A percentile compares a stretch with the other conserved stretches of the same genome.
These are phyloP conservation scores for Gyromitra esculenta DNA, from an alignment of 2,329 filamentous ascomycete genomes.

Conservation along the genomic window DNA sequence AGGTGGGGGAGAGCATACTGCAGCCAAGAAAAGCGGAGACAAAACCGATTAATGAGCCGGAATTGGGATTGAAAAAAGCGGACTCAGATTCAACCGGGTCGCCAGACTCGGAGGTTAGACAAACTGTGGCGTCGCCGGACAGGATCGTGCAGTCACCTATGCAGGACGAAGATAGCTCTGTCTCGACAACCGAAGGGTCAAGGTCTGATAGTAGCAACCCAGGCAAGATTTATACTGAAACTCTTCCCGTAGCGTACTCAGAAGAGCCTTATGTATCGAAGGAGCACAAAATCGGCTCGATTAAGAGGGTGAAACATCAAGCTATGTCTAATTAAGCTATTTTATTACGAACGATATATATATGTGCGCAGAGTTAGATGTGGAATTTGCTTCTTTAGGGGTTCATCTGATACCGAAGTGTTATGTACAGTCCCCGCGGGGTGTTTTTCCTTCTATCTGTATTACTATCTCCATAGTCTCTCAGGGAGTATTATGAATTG, in stretches of 20 bases:
- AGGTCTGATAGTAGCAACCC: constrained; percentile 7
- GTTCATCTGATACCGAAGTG: background rate
- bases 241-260: constrained; percentile 11
- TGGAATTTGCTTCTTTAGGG: background rate
- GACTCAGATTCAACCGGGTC: constrained; percentile 10
- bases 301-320: constrained; percentile 31
- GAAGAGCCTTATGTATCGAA: constrained; percentile 24
- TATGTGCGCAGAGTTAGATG: background rate
- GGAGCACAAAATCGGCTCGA: constrained; percentile 22
- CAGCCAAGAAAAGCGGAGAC: constrained; percentile 38
- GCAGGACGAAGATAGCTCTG: constrained; percentile 5
- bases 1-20: constrained; percentile 44
- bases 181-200: background rate
- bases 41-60: constrained; percentile 27
- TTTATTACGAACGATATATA: background rate
- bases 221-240: background rate
- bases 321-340: constrained; percentile 9
- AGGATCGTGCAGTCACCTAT: constrained; percentile 11
- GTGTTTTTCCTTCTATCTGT: background rate
- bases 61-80: constrained; percentile 33
- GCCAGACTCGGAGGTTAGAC: background rate
- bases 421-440: background rate
- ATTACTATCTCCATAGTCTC: background rate
- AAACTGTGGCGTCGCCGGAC: background rate
- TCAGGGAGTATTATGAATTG: background rate